These are phyloP conservation scores for Leccinellum rugosiceps DNA, from an alignment of 768 basidiomycete species.

Conservation along the genomic window DNA sequence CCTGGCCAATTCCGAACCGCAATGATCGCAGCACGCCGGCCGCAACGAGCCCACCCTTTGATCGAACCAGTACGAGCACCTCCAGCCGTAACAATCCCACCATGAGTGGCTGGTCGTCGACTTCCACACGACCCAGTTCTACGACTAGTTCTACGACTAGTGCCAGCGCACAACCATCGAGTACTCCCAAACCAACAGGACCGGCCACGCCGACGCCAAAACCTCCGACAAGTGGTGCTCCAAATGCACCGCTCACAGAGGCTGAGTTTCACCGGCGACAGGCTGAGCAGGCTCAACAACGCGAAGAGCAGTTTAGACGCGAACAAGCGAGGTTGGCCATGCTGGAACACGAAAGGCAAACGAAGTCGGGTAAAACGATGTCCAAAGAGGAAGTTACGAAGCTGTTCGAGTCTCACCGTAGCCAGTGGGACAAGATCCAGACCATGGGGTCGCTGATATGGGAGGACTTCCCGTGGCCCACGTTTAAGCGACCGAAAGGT, in stretches of 20 bases:
- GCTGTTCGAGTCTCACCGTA: constrained; percentile 60
- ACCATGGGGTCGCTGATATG: constrained; percentile 46
- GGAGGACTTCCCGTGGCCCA: constrained; percentile 75
- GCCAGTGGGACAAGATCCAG: constrained; percentile 52
- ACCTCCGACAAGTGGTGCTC: constrained; percentile 15
- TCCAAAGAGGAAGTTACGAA: constrained; percentile 55
- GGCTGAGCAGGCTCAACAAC: constrained; percentile 58
- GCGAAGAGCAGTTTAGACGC: constrained; percentile 65
- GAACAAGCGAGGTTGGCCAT: constrained; percentile 64
- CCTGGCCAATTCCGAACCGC: constrained; percentile 33
- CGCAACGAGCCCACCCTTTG: constrained; percentile 30
- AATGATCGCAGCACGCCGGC: constrained; percentile 32
- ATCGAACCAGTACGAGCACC: constrained; percentile 29
- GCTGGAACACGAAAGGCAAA: constrained; percentile 43
- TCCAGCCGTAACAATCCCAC: constrained; percentile 27
- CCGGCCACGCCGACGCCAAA: constrained; percentile 21
- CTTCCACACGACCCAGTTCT: constrained; percentile 29
- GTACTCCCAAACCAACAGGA: constrained; percentile 25
- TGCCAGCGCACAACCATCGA: constrained; percentile 19
- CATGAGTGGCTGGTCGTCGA: constrained; percentile 25
- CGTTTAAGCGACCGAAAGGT: constrained; percentile 50
- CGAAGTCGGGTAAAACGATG: constrained; percentile 43
- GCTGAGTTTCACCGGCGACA: constrained; percentile 63
- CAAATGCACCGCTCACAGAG: constrained; percentile 34
- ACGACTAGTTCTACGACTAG: constrained; percentile 24